Percentiles rank a stretch among this genome's conserved stretches.
These are phyloP conservation scores for Ophiostoma fasciatum DNA, from an alignment of 2,329 filamentous ascomycete species.

Conservation along the genomic window DNA sequence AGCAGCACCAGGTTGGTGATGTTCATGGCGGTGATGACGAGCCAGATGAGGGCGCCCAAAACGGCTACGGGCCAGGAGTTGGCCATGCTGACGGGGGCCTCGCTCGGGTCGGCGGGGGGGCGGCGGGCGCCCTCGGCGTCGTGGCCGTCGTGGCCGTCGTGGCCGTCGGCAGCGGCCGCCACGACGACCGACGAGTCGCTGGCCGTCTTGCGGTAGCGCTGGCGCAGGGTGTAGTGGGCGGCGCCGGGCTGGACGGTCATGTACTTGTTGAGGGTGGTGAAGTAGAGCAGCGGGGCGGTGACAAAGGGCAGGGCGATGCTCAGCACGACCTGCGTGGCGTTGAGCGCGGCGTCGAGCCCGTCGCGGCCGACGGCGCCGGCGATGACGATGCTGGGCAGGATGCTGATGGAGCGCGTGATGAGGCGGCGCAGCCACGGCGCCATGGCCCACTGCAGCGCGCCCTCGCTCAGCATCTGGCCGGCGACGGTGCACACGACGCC, in stretches of 20 bases:
- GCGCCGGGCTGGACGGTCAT: conserved; percentile 53
- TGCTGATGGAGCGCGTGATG: conserved; percentile 64
- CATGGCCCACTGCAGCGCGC: conserved; percentile 60
- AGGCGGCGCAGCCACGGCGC: conserved; percentile 67
- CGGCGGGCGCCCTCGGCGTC: conserved; percentile 10
- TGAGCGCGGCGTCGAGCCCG: conserved; percentile 57
- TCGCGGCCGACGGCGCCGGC: conserved; percentile 60
- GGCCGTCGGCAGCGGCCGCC: too few relatives aligned
- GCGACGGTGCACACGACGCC: conserved; percentile 83
- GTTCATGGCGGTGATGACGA: conserved; percentile 62
- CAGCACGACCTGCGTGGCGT: conserved; percentile 62
- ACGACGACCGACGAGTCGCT: too few relatives aligned
- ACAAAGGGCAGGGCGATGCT: conserved; percentile 71
- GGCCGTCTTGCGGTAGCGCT: conserved; percentile 1
- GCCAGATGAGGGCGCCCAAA: conserved; percentile 49
- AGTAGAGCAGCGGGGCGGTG: conserved; percentile 71
- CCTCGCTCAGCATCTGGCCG: conserved; percentile 79
- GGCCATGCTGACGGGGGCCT: conserved; percentile 42
- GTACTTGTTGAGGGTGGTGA: conserved; percentile 63
- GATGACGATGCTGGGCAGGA: conserved; percentile 70
- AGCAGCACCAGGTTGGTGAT: conserved; percentile 59
- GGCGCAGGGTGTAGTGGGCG: conserved; percentile 18
- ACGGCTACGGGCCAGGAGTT: conserved; percentile 52
- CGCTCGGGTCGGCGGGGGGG: not conserved
- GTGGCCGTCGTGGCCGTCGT: conserved; percentile 14